Percentiles rank a stretch among this genome's conserved stretches.
These are phyloP conservation scores for Dittrichia graveolens DNA, from an alignment of 129 eudicot genomes.

Conservation along the genomic window DNA sequence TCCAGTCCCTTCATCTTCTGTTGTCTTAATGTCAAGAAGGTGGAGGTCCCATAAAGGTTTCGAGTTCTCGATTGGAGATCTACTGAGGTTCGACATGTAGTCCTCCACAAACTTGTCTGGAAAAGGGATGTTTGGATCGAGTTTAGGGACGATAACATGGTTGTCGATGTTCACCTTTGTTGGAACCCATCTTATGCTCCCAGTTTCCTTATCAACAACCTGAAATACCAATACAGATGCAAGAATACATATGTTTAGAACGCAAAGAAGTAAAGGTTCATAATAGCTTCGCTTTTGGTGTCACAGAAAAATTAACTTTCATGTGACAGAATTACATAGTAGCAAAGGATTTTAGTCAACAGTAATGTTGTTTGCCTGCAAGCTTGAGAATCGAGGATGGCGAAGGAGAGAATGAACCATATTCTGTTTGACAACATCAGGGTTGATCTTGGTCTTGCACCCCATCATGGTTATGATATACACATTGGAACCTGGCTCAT, in stretches of 20 bases:
- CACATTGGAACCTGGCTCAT: slow-evolving; percentile 50
- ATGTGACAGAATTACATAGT: no score
- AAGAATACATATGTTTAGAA: slow-evolving; percentile 1
- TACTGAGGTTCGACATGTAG: slow-evolving; percentile 46
- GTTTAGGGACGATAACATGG: slow-evolving; percentile 47
- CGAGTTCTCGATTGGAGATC: slow-evolving; percentile 39
- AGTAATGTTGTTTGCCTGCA: slow-evolving; percentile 40
- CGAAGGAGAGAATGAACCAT: slow-evolving; percentile 36
- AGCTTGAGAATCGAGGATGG: slow-evolving; percentile 52
- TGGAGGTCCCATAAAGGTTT: slow-evolving; percentile 58
- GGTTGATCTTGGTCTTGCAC: slow-evolving; percentile 39
- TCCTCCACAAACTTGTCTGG: slow-evolving; percentile 54
- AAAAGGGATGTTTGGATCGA: slow-evolving; percentile 42
- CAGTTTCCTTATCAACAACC: slow-evolving; percentile 41
- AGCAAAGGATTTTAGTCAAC: no score
- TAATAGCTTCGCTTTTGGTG: not conserved
- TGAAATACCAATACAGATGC: slow-evolving; percentile 5
- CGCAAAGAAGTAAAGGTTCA: not conserved
- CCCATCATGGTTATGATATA: slow-evolving; percentile 46
- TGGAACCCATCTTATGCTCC: slow-evolving; percentile 44
- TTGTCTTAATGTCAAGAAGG: slow-evolving; percentile 45
- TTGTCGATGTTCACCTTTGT: slow-evolving; percentile 47
- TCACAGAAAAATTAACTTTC: no score
- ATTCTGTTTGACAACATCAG: slow-evolving; percentile 40
- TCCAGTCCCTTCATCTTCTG: slow-evolving; percentile 29